Evolutionary conservation across 495 filamentous ascomycete species (phyloP).

Genomic region (Neurospora sp.): DNA sequence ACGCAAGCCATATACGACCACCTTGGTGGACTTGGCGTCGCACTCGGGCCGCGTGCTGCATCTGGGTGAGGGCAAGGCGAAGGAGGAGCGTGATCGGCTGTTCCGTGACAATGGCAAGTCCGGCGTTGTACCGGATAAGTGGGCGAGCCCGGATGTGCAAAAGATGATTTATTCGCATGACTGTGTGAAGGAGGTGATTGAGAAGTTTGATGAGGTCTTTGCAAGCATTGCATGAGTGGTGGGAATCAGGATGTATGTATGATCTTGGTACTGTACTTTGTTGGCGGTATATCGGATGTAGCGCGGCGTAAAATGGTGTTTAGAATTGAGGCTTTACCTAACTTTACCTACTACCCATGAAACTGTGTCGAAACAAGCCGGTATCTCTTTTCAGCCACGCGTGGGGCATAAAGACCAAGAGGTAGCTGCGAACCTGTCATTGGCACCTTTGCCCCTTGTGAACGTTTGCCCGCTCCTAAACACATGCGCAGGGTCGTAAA

Average conservation of each 20-base stretch:
- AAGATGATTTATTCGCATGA: conserved; percentile 67
- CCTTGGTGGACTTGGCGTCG: conserved; percentile 61
- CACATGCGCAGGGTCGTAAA: not conserved
- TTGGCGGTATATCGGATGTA: not conserved
- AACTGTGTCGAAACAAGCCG: not conserved
- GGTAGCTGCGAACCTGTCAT: not conserved
- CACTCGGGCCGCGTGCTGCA: conserved; percentile 57
- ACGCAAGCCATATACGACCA: conserved; percentile 58
- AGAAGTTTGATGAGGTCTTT: conserved; percentile 52
- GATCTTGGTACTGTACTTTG: not conserved
- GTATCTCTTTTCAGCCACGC: not conserved
- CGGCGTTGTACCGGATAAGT: conserved; percentile 58
- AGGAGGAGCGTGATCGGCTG: conserved; percentile 63
- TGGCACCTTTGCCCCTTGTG: not conserved
- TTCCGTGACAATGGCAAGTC: conserved; percentile 55
- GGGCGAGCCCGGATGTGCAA: conserved; percentile 68
- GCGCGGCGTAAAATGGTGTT: not conserved
- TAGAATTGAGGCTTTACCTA: not conserved
- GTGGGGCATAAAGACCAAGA: not conserved
- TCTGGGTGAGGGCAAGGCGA: conserved; percentile 62
- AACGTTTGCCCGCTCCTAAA: not conserved
- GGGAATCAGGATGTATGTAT: not conserved
- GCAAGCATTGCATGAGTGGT: conserved; percentile 16
- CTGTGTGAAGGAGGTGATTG: conserved; percentile 48
- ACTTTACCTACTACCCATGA: not conserved